Conservation (phyloP, 2,329 filamentous ascomycete genomes). For the Lecanicillium sp. region DNA sequence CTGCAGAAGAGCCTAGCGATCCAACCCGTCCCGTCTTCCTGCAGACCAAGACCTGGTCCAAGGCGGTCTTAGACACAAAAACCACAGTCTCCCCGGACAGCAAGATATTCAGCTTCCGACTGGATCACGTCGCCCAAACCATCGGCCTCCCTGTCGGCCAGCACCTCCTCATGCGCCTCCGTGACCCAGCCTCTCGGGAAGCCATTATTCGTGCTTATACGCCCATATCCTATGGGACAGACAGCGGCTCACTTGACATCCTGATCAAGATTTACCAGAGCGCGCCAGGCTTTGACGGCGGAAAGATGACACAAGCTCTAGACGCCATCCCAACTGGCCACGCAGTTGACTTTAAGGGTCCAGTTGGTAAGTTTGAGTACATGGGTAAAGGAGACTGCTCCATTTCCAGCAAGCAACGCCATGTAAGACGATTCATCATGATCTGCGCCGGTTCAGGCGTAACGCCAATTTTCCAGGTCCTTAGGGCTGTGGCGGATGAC, state of each 20-base stretch:
- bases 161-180: constrained; percentile 76
- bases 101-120: constrained; percentile 70
- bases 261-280: constrained; percentile 78
- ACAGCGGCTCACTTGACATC: constrained; percentile 60
- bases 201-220: constrained; percentile 82
- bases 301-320: constrained; percentile 75
- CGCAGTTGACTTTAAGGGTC: constrained; percentile 77
- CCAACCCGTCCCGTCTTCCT: constrained; percentile 57
- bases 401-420: constrained; percentile 47
- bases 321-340: constrained; percentile 65
- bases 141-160: constrained; percentile 78
- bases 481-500: constrained; percentile 65
- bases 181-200: constrained; percentile 61
- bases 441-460: constrained; percentile 84
- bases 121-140: constrained; percentile 61
- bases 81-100: constrained; percentile 67
- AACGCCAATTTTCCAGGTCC: constrained; percentile 82
- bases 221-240: constrained; percentile 58
- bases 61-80: constrained; percentile 60
- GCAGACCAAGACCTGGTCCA: constrained; percentile 63
- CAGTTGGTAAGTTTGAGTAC: constrained; percentile 80
- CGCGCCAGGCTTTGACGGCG: constrained; percentile 48
- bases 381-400: constrained; percentile 55
- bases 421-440: constrained; percentile 68
- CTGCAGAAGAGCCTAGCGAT: constrained; percentile 23